Base-by-base conservation (phyloP, 495 filamentous ascomycete species). In the Aspergillus ostianus region DNA sequence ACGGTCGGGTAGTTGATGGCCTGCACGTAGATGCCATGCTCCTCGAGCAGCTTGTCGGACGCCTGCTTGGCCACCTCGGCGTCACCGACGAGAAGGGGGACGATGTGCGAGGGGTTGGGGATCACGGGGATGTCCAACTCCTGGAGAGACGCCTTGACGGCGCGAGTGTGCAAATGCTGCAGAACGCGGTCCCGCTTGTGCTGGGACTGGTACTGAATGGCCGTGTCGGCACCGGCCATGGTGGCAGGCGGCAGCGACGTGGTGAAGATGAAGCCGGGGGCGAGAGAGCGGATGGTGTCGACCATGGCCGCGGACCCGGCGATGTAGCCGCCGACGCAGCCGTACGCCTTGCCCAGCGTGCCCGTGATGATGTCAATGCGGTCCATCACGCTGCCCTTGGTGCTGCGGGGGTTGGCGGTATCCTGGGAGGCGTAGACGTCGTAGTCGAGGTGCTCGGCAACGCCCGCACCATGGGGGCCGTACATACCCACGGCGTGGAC, bases 401-500 rank as follows among this genome's bases (percentile, higher is more conserved):
- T 79, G 68, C 68, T 75, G 60, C 69, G 68, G 0, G 92, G 89
- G 52, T 76, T 76, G 20, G 91, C 85, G 13, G 90, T 88, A 57
- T 77, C 77, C 59, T 74, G 75, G 26, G 78, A 79, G 7, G 73
- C 76, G 62, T 82, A 80, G 13, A 70, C 59, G 64, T 96, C 90
- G 67, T 90, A 98, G 72, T 98, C 93, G 26, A 98, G 84, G 73
- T 98, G 94, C 74, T 98, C 94, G 15, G 94, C 94, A 56, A 98
- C 95, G 70, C 94, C 94, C 51, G 93, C 94, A 63, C 94, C 94
- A 66, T 93, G 87, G 68, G 94, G 92, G 67, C 94, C 94, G 70
- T 98, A 98, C 94, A 98, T 98, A 62, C 94, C 94, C 21, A 98
- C 94, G 36, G 94, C 94, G 74, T 98, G 94, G 51, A 98, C 94